Percentiles rank a stretch among this genome's conserved stretches.
Evolutionary conservation across 257 asterid species (phyloP).

Genomic region (Perilla frutescens): DNA sequence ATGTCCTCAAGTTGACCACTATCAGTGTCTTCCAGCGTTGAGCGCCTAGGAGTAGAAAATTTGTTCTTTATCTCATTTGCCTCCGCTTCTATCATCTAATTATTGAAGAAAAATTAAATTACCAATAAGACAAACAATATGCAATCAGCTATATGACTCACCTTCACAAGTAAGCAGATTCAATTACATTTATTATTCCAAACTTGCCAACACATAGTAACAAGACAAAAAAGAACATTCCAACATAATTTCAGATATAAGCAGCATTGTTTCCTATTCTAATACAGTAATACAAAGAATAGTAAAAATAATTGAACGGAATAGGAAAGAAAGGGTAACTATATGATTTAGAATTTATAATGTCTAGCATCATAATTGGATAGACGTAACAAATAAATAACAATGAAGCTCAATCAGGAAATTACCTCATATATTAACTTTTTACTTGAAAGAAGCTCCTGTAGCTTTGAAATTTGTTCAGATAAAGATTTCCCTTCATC

Average conservation of each 20-base stretch:
- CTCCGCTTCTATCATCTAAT: conserved; percentile 84
- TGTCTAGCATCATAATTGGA: conserved; percentile 8
- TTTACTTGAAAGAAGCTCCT: conserved; percentile 87
- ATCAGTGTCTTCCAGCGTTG: conserved; percentile 86
- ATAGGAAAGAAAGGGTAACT: conserved; percentile 6
- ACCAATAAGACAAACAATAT: conserved; percentile 25
- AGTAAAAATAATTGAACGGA: background rate
- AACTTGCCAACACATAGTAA: conserved; percentile 10
- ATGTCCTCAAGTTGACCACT: conserved; percentile 84
- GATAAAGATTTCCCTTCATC: conserved; percentile 82
- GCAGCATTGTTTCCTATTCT: conserved; percentile 16
- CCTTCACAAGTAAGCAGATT: conserved; percentile 23
- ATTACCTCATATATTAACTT: conserved; percentile 75
- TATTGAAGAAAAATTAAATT: background rate
- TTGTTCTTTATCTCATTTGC: conserved; percentile 87
- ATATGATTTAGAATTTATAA: conserved; percentile 5
- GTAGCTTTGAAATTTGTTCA: conserved; percentile 73
- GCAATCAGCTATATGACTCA: conserved; percentile 22
- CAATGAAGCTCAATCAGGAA: conserved; percentile 26
- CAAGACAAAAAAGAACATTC: background rate
- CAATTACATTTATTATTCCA: conserved; percentile 20
- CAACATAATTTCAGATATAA: conserved; percentile 25
- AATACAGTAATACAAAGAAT: background rate
- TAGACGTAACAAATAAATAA: conserved; percentile 6
- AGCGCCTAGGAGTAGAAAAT: conserved; percentile 86